A percentile compares a stretch with the other conserved stretches of the same genome.
phyloP scores from a whole-genome alignment of 495 filamentous ascomycete species.

The Podospora appendiculata region DNA sequence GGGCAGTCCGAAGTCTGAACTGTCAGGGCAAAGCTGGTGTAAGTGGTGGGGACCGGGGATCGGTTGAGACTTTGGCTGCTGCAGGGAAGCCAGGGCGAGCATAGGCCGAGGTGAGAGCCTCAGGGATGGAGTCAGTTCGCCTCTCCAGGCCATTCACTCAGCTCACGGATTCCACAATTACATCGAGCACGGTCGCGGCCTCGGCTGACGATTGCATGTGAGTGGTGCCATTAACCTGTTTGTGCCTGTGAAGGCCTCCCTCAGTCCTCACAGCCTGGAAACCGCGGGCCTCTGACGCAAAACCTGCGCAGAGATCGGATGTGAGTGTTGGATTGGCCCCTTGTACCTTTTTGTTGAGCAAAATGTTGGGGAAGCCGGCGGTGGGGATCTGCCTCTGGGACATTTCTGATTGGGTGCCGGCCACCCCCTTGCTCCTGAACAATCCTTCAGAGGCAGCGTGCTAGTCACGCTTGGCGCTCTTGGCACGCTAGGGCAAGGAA shows the following conservation, averaged over 20 bases:
- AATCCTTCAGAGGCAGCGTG: too few relatives aligned
- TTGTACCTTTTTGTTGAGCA: constrained; percentile 26
- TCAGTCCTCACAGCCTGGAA: constrained; percentile 5
- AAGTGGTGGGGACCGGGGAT: too few relatives aligned
- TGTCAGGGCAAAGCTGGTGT: too few relatives aligned
- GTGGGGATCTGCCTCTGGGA: constrained; percentile 5
- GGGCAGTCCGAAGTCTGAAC: too few relatives aligned
- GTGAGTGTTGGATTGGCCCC: constrained; percentile 11
- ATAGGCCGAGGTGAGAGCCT: too few relatives aligned
- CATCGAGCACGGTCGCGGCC: not conserved
- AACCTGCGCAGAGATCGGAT: not conserved
- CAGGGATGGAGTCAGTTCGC: too few relatives aligned
- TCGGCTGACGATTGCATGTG: constrained; percentile 20
- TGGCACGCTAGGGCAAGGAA: too few relatives aligned
- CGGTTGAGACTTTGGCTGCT: too few relatives aligned
- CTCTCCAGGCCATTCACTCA: too few relatives aligned
- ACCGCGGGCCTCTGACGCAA: not conserved
- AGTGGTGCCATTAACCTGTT: constrained; percentile 10
- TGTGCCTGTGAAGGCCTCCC: not conserved
- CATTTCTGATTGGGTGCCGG: not conserved
- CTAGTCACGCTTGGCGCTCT: too few relatives aligned
- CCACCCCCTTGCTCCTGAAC: too few relatives aligned
- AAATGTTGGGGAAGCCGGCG: constrained; percentile 22
- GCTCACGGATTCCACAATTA: not conserved
- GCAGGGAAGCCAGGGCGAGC: too few relatives aligned